phyloP scores from a whole-genome alignment of 768 basidiomycete genomes.

The Paxillus ammoniavirescens region DNA sequence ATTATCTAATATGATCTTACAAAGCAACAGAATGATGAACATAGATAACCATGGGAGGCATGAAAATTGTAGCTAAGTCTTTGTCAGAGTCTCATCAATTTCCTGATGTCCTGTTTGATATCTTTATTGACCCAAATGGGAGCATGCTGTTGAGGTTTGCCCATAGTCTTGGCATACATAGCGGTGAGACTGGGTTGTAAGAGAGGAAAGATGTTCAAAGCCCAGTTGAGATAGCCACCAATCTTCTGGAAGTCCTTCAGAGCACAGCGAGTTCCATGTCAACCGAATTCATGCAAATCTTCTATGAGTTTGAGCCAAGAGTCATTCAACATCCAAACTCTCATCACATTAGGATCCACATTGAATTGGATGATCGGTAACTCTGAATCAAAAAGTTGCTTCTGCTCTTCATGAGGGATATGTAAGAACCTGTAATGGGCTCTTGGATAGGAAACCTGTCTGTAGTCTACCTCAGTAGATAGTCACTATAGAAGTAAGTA shows the following conservation, averaged over 20 bases:
- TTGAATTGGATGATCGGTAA: slow-evolving; percentile 37
- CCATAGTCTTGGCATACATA: slow-evolving; percentile 36
- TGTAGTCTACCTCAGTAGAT: too few relatives aligned
- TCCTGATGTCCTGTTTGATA: too few relatives aligned
- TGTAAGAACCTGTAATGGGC: too few relatives aligned
- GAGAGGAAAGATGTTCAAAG: slow-evolving; percentile 37
- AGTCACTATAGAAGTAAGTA: too few relatives aligned
- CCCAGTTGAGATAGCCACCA: slow-evolving; percentile 41
- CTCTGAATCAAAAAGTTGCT: slow-evolving; percentile 26
- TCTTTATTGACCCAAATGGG: slow-evolving; percentile 6
- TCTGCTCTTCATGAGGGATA: slow-evolving; percentile 30
- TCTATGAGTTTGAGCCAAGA: slow-evolving; percentile 15
- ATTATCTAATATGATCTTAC: too few relatives aligned
- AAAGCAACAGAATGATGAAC: too few relatives aligned
- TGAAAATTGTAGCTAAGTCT: too few relatives aligned
- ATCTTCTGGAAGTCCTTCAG: slow-evolving; percentile 29
- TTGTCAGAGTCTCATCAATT: too few relatives aligned
- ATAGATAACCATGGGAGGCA: too few relatives aligned
- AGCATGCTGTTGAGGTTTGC: slow-evolving; percentile 6
- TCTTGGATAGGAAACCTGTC: too few relatives aligned
- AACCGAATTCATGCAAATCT: slow-evolving; percentile 8
- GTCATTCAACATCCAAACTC: slow-evolving; percentile 18
- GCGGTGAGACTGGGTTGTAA: slow-evolving; percentile 31
- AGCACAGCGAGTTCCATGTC: neutral
- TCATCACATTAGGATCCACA: slow-evolving; percentile 28